Percentiles rank a stretch among this genome's conserved stretches.
Evolutionary conservation across 2,329 filamentous ascomycete species (phyloP).

Genomic region (Aspergillus thermomutatus): DNA sequence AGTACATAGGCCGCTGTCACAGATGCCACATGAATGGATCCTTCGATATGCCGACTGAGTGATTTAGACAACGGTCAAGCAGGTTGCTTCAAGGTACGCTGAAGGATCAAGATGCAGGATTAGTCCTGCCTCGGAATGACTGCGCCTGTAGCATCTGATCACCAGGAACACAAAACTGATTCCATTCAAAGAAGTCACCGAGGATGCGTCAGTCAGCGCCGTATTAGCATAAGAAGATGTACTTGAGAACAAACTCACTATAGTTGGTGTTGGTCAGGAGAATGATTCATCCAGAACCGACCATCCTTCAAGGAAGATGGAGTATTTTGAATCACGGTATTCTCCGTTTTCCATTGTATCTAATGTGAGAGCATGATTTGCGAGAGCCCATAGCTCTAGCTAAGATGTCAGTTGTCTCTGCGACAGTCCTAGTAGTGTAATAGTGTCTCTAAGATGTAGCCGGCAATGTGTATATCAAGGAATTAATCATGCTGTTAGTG

Average conservation of each 20-base stretch:
- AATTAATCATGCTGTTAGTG: too few species aligned
- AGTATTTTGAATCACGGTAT: background rate
- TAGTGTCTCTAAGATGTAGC: background rate
- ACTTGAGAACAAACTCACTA: too few species aligned
- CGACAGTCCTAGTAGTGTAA: background rate
- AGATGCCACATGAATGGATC: background rate
- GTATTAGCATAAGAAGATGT: background rate
- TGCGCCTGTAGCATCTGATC: background rate
- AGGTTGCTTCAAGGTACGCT: too few species aligned
- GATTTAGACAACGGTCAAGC: background rate
- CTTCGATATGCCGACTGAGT: background rate
- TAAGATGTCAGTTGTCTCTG: background rate
- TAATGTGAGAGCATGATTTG: background rate
- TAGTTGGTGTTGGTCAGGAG: background rate
- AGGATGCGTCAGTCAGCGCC: too few species aligned
- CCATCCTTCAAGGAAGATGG: background rate
- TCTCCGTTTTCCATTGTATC: background rate
- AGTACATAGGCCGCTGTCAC: background rate
- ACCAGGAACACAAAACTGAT: too few species aligned
- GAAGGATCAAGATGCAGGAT: too few species aligned
- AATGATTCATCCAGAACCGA: too few species aligned
- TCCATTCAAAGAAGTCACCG: too few species aligned
- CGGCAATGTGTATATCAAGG: too few species aligned
- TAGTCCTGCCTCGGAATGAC: background rate
- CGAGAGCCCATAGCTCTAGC: background rate